Conservation (phyloP, 1,139 yeast species). For the Saccharomyces hybrid region DNA sequence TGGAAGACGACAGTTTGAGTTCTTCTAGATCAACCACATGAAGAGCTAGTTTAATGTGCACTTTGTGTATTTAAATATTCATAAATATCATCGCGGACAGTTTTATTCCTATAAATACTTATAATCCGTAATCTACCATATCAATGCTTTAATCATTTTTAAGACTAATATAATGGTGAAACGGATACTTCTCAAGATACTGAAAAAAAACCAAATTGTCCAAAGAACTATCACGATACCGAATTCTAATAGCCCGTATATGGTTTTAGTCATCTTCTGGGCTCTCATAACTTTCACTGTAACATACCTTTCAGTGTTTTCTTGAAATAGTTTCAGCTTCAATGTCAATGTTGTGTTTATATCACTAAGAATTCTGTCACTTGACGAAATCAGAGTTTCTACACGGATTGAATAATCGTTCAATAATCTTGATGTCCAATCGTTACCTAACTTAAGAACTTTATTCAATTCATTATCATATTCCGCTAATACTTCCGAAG, state of each 20-base stretch:
- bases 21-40: neutral
- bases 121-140: constrained; percentile 26
- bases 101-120: constrained; percentile 4
- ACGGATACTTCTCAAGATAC: constrained; percentile 41
- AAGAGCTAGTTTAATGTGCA: neutral
- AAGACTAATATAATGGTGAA: constrained; percentile 35
- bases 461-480: constrained; percentile 21
- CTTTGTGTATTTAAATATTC: neutral
- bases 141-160: constrained; percentile 39
- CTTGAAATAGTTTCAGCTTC: constrained; percentile 63
- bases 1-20: constrained; percentile 29
- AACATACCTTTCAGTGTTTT: constrained; percentile 54
- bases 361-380: constrained; percentile 75
- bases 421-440: constrained; percentile 25
- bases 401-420: constrained; percentile 30
- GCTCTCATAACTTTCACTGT: constrained; percentile 29
- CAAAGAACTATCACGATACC: constrained; percentile 56
- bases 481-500: constrained; percentile 15
- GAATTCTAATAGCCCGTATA: constrained; percentile 44
- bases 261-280: constrained; percentile 32
- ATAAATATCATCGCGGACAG: neutral
- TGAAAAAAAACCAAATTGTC: constrained; percentile 64
- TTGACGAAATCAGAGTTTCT: constrained; percentile 59
- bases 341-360: constrained; percentile 74
- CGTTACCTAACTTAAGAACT: constrained; percentile 22